Base-by-base conservation (phyloP, 2,329 filamentous ascomycete genomes). In the Apiospora saccharicola region DNA sequence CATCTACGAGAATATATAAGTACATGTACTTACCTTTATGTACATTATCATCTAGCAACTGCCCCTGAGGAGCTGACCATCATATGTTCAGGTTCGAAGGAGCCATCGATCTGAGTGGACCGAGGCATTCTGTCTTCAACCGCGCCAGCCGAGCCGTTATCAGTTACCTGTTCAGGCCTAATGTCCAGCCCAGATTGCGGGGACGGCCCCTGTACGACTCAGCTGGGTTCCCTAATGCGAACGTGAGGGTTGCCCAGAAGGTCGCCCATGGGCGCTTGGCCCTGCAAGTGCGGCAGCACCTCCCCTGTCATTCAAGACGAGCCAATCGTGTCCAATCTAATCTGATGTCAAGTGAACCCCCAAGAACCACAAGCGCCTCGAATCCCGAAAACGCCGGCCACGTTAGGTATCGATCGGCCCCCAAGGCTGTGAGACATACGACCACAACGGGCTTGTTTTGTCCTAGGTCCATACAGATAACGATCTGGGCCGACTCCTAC, bases 51-150 rank as follows among this genome's bases (percentile, higher is more conserved):
- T 46, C 4, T 6, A 46, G 19, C 16, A 46, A 22, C 22, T 30
- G 26, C 26, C 26, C 26, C 26, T 30, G 26, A 16, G 22, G 16
- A 46, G 10, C 6, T 10, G 2, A 30, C 30, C 16, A 22, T 61
- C 30, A 61, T 37, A 37, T 61, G 53, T 30, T 16, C 53, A n/a
- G 16, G 14, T 61, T 22, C 37, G 57, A n/a, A 8, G 37, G 30
- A 30, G 57, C 16, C 57, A 37, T n/a, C 5, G 8, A 37, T 64
- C 30, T 41, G 37, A 10, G 8, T 64, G 57, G 34, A 13, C 57
- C 57, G 57, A 64, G 57, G 57, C 34, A 64, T 64, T 41, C 30
- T 64, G 57, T n/a, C 34, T 37, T n/a, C 8, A n/a, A 41, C 57
- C 47, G 24, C 47, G 47, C 19, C 46, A 47, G 37, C 57, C 57